Base-by-base conservation (phyloP, 257 asterid genomes). In the Handroanthus guayacan region DNA sequence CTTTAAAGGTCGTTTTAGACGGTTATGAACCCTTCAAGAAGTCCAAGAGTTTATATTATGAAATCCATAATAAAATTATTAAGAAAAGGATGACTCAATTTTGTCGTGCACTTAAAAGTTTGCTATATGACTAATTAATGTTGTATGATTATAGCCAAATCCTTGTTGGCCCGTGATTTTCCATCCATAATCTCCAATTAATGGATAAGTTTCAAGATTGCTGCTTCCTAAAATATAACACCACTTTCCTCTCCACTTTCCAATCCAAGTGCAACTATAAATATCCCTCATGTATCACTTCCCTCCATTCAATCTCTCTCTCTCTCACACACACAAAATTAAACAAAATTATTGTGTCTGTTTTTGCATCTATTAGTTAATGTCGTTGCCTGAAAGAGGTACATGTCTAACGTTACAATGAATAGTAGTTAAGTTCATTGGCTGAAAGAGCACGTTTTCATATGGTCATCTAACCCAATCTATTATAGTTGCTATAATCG, bases 131-230 rank as follows among this genome's bases (percentile, higher is more conserved):
- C 25, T 34, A 54, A 18, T 17, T n/a, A 58, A 65, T 14, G 75
- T 54, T 38, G 45, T 51, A 34, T 43, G 31, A 25, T 71, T 75
- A 71, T 60, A 56, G 20, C 31, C 17, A 17, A 41, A 64, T 34
- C 72, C 36, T 45, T 52, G 9, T 70, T 76, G 84, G 74, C 67
- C 76, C 66, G 38, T 79, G 71, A 44, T 78, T 80, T 25, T 50
- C 48, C 76, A 64, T 6, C 72, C 75, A 72, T 67, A 79, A 78
- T 82, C 82, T 78, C 71, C 78, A 37, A 48, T 37, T 75, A 78
- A 68, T 78, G 74, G 76, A 69, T 75, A 50, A 67, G 18, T 48
- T 43, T 18, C 25, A 34, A 68, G 16, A 48, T 11, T 37, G 81
- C 38, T 38, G 11, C 36, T 67, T 48, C 18, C 63, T 43, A 34